Evolutionary conservation across 31 red algal species (phyloP).

Genomic region (Asparagopsis taxiformis): DNA sequence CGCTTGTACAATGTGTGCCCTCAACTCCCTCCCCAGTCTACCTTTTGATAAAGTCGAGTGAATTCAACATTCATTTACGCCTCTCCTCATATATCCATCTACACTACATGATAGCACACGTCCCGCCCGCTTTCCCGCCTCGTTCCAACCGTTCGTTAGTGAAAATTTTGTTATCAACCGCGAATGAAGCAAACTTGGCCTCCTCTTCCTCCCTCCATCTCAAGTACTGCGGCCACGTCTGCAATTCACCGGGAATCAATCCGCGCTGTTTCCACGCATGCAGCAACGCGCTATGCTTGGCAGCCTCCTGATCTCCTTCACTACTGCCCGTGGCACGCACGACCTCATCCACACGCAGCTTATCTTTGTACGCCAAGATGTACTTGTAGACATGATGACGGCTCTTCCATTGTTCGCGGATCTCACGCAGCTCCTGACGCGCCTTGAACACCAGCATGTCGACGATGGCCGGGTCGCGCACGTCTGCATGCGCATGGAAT

Average conservation of each 20-base stretch:
- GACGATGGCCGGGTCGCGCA: slow-evolving; percentile 74
- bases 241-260: slow-evolving; percentile 60
- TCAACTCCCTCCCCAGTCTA: no score
- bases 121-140: slow-evolving; percentile 1
- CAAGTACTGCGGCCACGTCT: slow-evolving; percentile 61
- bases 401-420: slow-evolving; percentile 90
- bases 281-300: slow-evolving; percentile 34
- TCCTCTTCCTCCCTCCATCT: slow-evolving; percentile 80
- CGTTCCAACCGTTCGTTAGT: slow-evolving; percentile 31
- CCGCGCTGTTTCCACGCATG: slow-evolving; percentile 38
- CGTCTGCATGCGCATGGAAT: slow-evolving; percentile 61
- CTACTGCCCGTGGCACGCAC: background rate
- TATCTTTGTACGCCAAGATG: slow-evolving; percentile 54
- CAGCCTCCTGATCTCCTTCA: slow-evolving; percentile 7
- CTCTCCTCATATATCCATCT: no score
- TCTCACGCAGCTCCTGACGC: slow-evolving; percentile 81
- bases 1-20: no score
- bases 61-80: no score
- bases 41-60: no score
- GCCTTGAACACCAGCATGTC: slow-evolving; percentile 97
- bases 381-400: slow-evolving; percentile 83
- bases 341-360: slow-evolving; percentile 35
- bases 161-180: slow-evolving; percentile 59
- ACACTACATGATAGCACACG: background rate
- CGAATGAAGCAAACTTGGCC: slow-evolving; percentile 68